A percentile compares a stretch with the other conserved stretches of the same genome.
These are phyloP conservation scores for Iris macrosiphon DNA, from an alignment of 106 monocot genomes.

Conservation along the genomic window DNA sequence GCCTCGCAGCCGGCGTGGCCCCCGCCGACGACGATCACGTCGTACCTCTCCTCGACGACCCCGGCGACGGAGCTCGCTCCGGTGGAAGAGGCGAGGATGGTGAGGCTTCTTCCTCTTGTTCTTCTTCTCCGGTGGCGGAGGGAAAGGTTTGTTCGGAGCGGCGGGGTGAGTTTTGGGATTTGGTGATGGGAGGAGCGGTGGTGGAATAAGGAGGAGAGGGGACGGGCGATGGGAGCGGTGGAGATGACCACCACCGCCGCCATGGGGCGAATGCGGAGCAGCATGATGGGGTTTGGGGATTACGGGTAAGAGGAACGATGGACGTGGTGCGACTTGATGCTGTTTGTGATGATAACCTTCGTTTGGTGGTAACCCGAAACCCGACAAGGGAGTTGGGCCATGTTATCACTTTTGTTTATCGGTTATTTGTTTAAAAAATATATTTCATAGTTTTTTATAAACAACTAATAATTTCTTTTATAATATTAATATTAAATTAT, in stretches of 20 bases:
- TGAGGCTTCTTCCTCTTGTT: slow-evolving; percentile 13
- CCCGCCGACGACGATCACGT: slow-evolving; percentile 96
- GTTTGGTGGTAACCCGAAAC: too few species aligned
- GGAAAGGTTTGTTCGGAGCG: not conserved
- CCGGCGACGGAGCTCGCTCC: too few species aligned
- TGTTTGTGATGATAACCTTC: too few species aligned
- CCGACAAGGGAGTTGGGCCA: too few species aligned
- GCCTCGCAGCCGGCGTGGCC: slow-evolving; percentile 99
- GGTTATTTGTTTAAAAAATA: too few species aligned
- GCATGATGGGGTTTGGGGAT: slow-evolving; percentile 27
- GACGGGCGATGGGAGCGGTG: slow-evolving; percentile 8
- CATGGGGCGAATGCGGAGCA: slow-evolving; percentile 31
- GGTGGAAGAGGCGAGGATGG: slow-evolving; percentile 17
- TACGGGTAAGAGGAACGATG: too few species aligned
- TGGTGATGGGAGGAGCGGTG: not conserved
- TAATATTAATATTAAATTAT: too few species aligned
- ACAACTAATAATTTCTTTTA: too few species aligned
- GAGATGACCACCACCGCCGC: slow-evolving; percentile 6
- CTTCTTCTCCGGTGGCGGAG: not conserved
- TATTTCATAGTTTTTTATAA: too few species aligned
- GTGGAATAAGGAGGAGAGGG: slow-evolving; percentile 5
- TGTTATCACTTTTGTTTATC: too few species aligned
- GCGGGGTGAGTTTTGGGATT: not conserved
- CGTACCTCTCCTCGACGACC: slow-evolving; percentile 55
- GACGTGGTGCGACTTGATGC: too few species aligned